Evolutionary conservation across 768 basidiomycete species (phyloP).

Genomic region (Brasilioporus rufonigricans): DNA sequence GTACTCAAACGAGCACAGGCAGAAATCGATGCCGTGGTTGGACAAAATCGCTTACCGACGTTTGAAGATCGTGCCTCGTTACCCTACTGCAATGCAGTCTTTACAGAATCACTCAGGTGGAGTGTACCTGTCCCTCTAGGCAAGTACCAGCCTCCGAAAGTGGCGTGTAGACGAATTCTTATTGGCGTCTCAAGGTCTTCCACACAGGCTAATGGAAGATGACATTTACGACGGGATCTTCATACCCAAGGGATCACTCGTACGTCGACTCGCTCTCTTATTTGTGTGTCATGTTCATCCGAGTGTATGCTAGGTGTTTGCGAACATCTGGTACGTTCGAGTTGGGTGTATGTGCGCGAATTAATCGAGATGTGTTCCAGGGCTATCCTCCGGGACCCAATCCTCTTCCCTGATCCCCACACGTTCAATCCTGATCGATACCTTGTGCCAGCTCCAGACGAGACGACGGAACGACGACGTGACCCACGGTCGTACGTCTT

Average conservation of each 20-base stretch:
- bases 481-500: constrained; percentile 48
- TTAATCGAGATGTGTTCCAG: constrained; percentile 26
- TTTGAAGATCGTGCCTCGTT: constrained; percentile 54
- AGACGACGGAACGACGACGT: constrained; percentile 27
- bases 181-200: constrained; percentile 44
- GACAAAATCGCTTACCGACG: constrained; percentile 49
- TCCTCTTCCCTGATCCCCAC: constrained; percentile 48
- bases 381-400: constrained; percentile 47
- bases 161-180: neutral
- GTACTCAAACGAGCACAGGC: constrained; percentile 56
- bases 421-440: constrained; percentile 56
- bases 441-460: constrained; percentile 26
- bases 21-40: constrained; percentile 58
- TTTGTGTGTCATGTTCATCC: neutral
- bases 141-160: constrained; percentile 27
- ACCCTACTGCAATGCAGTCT: constrained; percentile 57
- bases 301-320: constrained; percentile 37
- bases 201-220: constrained; percentile 64
- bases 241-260: constrained; percentile 63
- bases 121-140: constrained; percentile 56
- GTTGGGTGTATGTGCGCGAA: neutral
- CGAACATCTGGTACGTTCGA: constrained; percentile 54
- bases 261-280: constrained; percentile 21
- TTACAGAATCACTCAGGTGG: constrained; percentile 60
- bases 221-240: constrained; percentile 58